These are phyloP conservation scores for Skeletonema tropicum DNA, from an alignment of 108 stramenopile species.

Conservation along the genomic window DNA sequence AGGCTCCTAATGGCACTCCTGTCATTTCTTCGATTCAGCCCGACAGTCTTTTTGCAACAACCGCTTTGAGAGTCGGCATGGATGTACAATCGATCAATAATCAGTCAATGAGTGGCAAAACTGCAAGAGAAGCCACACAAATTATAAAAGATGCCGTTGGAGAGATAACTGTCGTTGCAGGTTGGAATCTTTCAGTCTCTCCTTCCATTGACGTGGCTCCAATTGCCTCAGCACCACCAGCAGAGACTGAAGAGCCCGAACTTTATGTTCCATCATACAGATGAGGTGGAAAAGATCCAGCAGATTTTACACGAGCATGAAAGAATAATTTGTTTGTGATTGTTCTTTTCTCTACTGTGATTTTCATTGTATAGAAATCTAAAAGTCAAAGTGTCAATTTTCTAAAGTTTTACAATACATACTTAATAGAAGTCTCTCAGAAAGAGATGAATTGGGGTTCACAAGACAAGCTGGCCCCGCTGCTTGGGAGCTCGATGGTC, in stretches of 20 bases:
- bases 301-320: too few species aligned
- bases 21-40: not conserved
- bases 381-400: too few species aligned
- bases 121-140: not conserved
- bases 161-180: not conserved
- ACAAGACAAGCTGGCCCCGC: too few species aligned
- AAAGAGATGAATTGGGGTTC: too few species aligned
- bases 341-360: too few species aligned
- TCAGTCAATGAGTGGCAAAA: not conserved
- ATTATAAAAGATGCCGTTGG: not conserved
- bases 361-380: too few species aligned
- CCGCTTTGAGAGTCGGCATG: not conserved
- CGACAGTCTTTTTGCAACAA: not conserved
- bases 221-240: not conserved
- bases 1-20: slow-evolving; percentile 1
- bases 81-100: not conserved
- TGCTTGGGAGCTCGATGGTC: too few species aligned
- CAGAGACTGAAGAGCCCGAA: not conserved
- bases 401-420: too few species aligned
- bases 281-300: not conserved
- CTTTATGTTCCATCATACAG: not conserved
- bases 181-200: not conserved
- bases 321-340: too few species aligned
- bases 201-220: not conserved
- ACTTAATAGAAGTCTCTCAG: too few species aligned